Conservation (phyloP, 176 grass and related monocot species). For the Eragrostis nindensis region DNA sequence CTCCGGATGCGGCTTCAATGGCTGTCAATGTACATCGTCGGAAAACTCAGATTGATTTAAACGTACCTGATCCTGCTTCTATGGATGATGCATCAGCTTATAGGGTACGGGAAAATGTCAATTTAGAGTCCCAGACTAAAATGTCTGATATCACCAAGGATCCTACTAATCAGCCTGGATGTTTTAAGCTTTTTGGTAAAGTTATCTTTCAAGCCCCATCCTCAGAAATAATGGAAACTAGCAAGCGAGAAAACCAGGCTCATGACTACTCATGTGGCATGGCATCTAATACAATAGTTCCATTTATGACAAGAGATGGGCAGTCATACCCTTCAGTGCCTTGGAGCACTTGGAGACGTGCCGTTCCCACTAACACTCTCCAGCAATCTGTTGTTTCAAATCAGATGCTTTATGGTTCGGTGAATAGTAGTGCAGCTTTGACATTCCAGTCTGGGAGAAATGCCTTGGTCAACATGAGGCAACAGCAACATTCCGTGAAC, state of each 20-base stretch:
- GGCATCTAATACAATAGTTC: background rate
- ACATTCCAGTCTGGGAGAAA: background rate
- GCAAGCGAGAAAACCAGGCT: background rate
- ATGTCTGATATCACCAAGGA: background rate
- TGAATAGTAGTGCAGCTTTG: background rate
- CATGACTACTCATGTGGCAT: background rate
- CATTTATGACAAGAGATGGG: background rate
- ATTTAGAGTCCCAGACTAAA: conserved; percentile 11
- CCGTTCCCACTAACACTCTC: background rate
- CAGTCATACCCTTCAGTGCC: background rate
- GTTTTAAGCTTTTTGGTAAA: conserved; percentile 63
- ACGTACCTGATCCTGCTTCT: background rate
- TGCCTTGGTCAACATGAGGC: conserved; percentile 17
- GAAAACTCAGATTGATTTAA: background rate
- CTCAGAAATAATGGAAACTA: background rate
- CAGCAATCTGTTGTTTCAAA: conserved; percentile 28
- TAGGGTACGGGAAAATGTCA: conserved; percentile 12
- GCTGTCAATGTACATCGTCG: background rate
- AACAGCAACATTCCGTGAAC: background rate
- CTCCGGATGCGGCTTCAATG: background rate
- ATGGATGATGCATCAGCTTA: conserved; percentile 22
- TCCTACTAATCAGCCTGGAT: conserved; percentile 24
- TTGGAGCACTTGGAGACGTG: background rate
- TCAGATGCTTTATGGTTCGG: background rate
- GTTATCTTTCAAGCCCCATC: conserved; percentile 39